Percentiles rank a stretch among this genome's conserved stretches.
Evolutionary conservation across 805 yeast genomes (phyloP).

Genomic region (Saccharomycopsis schoenii): DNA sequence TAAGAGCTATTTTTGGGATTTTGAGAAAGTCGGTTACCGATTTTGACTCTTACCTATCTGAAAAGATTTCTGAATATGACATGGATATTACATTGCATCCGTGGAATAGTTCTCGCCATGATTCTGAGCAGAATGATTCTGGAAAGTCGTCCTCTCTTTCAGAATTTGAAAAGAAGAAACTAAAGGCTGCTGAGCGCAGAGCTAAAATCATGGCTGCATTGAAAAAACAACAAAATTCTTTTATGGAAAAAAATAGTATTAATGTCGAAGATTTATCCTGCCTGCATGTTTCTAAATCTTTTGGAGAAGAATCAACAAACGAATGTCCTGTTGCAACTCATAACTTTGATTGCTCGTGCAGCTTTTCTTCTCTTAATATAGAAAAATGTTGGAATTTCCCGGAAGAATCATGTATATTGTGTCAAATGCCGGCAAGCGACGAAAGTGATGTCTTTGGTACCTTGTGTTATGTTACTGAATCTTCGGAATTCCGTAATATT

Average conservation of each 20-base stretch:
- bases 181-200: constrained; percentile 59
- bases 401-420: constrained; percentile 64
- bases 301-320: constrained; percentile 21
- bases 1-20: background rate
- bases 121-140: constrained; percentile 22
- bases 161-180: constrained; percentile 52
- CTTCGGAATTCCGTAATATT: constrained; percentile 51
- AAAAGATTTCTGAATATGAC: background rate
- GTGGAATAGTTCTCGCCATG: background rate
- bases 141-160: constrained; percentile 3
- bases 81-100: background rate
- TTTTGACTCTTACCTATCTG: background rate
- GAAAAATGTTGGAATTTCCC: constrained; percentile 52
- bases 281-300: constrained; percentile 32
- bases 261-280: constrained; percentile 23
- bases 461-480: constrained; percentile 49
- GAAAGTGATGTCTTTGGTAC: constrained; percentile 65
- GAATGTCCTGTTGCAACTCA: background rate
- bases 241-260: constrained; percentile 42
- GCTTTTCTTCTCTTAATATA: constrained; percentile 9
- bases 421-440: constrained; percentile 61
- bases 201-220: constrained; percentile 67
- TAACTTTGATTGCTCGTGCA: background rate
- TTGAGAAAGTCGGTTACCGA: background rate
- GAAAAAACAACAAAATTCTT: constrained; percentile 68